phyloP scores from a whole-genome alignment of 108 stramenopile species.

The Fistulifera pelliculosa region DNA sequence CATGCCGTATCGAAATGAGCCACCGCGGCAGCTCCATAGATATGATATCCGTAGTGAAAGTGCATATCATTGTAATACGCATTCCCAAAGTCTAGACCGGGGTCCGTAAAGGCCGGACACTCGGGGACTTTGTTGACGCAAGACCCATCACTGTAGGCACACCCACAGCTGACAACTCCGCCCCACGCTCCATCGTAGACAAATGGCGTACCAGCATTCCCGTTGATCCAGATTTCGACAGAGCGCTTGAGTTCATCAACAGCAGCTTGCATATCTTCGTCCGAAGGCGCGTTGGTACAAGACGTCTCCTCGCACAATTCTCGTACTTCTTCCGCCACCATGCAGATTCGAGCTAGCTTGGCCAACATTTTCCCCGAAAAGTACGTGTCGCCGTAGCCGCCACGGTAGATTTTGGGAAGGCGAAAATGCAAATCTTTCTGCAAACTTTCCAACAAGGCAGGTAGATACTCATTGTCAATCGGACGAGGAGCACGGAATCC shows the following conservation, averaged over 20 bases:
- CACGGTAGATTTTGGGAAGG: slow-evolving; percentile 60
- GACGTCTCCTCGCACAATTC: slow-evolving; percentile 23
- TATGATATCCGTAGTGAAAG: slow-evolving; percentile 87
- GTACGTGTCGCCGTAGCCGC: slow-evolving; percentile 91
- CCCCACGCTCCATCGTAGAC: slow-evolving; percentile 85
- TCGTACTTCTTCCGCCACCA: slow-evolving; percentile 68
- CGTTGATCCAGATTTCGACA: slow-evolving; percentile 84
- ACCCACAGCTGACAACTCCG: slow-evolving; percentile 82
- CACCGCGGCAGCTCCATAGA: slow-evolving; percentile 82
- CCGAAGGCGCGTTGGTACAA: slow-evolving; percentile 41
- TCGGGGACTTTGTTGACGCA: slow-evolving; percentile 50
- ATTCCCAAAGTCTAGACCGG: slow-evolving; percentile 79
- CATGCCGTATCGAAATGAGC: slow-evolving; percentile 67
- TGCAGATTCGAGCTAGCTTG: slow-evolving; percentile 70
- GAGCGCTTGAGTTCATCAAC: slow-evolving; percentile 34
- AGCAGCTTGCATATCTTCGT: slow-evolving; percentile 40
- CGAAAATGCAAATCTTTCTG: slow-evolving; percentile 37
- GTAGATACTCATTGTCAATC: slow-evolving; percentile 26
- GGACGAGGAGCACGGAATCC: slow-evolving; percentile 52
- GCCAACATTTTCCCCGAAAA: slow-evolving; percentile 87
- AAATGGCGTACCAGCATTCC: slow-evolving; percentile 53
- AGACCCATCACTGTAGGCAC: slow-evolving; percentile 40
- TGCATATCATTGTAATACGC: slow-evolving; percentile 77
- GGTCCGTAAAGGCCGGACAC: slow-evolving; percentile 76
- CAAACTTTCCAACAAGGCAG: slow-evolving; percentile 38